Base-by-base conservation (phyloP, 225 moss, liverwort and hornwort species). In the Marchantia paleacea region DNA sequence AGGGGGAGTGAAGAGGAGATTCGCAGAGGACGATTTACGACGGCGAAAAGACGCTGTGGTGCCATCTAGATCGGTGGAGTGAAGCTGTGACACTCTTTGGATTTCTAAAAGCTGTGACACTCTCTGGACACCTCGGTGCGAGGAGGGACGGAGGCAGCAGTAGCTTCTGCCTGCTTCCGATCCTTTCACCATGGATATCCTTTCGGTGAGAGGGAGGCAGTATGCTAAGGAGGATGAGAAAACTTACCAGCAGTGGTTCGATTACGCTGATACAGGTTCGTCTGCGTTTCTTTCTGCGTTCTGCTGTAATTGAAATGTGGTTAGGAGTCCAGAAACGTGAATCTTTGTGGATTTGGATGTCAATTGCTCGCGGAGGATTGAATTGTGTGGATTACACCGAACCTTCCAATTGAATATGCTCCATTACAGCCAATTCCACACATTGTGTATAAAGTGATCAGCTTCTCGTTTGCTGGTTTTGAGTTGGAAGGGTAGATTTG, bases 181-280 rank as follows among this genome's bases (percentile, higher is more conserved):
- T 79, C 69, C 24, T 24, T 52, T 14, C 76, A 62, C 22, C 50
- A 99, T 99, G 97, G 97, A 99, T 73, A 92, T 99, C 60, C 73
- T 99, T 22, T 85, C 95, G 69, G 78, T 85, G 58, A 90, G 77
- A 29, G 89, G 90, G 78, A 90, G 78, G 80, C 87, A 90, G 75
- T 90, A 88, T 79, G 80, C 89, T 18, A 99, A 89, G 80, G 93
- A 92, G 63, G 95, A 99, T 79, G 97, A 99, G 86, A 88, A 91
- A 77, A 85, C 86, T 39, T 99, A 94, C 67, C 92, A 90, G 84
- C 85, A 81, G 77, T 99, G 97, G 97, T 99, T 99, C 75, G 92
- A 94, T 62, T 94, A 88, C 64, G 93, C 86, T 25, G 97, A 99
- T 84, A 83, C 94, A 85, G 97, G 97, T 96, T 39, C 12, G 75